A percentile compares a stretch with the other conserved stretches of the same genome.
phyloP scores from a whole-genome alignment of 78 protist genomes.

The Cyanophora paradoxa region DNA sequence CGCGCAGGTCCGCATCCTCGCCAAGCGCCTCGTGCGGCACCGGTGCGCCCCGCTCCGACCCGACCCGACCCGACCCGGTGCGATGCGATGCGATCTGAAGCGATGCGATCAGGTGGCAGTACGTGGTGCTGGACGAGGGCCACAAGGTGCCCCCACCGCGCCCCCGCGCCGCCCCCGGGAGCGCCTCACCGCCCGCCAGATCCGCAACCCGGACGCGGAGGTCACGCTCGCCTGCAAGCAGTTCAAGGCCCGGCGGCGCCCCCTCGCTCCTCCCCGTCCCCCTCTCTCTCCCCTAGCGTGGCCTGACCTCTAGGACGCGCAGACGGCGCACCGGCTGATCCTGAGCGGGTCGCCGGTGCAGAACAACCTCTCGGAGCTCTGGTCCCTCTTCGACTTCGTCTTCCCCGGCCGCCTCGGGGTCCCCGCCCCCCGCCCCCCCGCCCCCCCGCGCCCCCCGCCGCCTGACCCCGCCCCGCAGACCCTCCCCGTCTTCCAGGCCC shows the following conservation, averaged over 20 bases:
- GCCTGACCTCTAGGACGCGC: not conserved
- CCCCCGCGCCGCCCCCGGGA: too few species aligned
- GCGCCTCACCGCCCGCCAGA: too few species aligned
- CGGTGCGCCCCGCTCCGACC: too few species aligned
- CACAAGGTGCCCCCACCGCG: too few species aligned
- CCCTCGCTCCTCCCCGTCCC: not conserved
- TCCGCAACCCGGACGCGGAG: constrained; percentile 90
- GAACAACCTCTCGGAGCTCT: constrained; percentile 90
- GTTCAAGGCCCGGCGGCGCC: constrained; percentile 2
- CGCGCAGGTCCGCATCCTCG: too few species aligned
- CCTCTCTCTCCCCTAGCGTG: not conserved
- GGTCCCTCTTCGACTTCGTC: constrained; percentile 97
- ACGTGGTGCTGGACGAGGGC: constrained; percentile 94
- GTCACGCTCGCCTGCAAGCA: constrained; percentile 76
- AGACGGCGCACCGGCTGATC: constrained; percentile 80
- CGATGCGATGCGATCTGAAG: too few species aligned
- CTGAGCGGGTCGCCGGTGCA: constrained; percentile 95
- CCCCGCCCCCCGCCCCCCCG: too few species aligned
- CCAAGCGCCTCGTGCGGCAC: constrained; percentile 16
- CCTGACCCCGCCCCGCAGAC: too few species aligned
- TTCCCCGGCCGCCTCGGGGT: constrained; percentile 91
- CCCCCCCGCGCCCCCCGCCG: too few species aligned
- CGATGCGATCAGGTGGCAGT: constrained; percentile 70
- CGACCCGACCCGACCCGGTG: too few species aligned
- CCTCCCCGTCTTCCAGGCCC: constrained; percentile 43